phyloP scores from a whole-genome alignment of 1,139 yeast genomes.

The Magnusiomyces clavatus region DNA sequence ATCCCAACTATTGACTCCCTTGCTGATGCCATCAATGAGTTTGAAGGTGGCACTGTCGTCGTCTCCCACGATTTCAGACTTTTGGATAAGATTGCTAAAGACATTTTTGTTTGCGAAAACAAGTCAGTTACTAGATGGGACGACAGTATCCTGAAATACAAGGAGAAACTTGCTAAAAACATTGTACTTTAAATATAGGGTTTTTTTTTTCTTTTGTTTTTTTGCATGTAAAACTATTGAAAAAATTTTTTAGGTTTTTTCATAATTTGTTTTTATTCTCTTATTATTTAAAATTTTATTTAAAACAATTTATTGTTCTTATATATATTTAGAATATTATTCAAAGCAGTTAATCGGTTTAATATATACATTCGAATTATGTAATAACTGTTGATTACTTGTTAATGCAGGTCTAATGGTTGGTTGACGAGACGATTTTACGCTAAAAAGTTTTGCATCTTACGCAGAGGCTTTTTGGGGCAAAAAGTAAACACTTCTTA shows the following conservation, averaged over 20 bases:
- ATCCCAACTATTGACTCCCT: slow-evolving; percentile 95
- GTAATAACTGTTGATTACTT: no score
- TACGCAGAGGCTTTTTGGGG: no score
- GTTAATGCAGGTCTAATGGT: no score
- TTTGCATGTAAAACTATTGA: background rate
- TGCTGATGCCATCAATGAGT: slow-evolving; percentile 90
- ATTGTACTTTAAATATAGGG: slow-evolving; percentile 36
- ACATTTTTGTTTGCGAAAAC: slow-evolving; percentile 90
- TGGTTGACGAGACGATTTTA: no score
- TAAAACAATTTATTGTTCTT: background rate
- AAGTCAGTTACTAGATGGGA: slow-evolving; percentile 96
- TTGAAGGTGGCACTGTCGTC: slow-evolving; percentile 96
- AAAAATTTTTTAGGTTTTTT: background rate
- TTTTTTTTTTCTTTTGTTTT: background rate
- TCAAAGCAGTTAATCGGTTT: background rate
- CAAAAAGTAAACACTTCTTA: no score
- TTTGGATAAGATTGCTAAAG: slow-evolving; percentile 95
- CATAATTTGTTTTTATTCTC: background rate
- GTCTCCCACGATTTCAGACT: slow-evolving; percentile 99
- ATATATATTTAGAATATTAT: background rate
- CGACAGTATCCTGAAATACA: slow-evolving; percentile 82
- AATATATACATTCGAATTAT: background rate
- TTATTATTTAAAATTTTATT: background rate
- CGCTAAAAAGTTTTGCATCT: no score
- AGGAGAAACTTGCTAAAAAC: slow-evolving; percentile 84